Evolutionary conservation across 2,329 filamentous ascomycete genomes (phyloP), one percentile per base, ranked within the genome.

Genomic region (Helotiales sp.): DNA sequence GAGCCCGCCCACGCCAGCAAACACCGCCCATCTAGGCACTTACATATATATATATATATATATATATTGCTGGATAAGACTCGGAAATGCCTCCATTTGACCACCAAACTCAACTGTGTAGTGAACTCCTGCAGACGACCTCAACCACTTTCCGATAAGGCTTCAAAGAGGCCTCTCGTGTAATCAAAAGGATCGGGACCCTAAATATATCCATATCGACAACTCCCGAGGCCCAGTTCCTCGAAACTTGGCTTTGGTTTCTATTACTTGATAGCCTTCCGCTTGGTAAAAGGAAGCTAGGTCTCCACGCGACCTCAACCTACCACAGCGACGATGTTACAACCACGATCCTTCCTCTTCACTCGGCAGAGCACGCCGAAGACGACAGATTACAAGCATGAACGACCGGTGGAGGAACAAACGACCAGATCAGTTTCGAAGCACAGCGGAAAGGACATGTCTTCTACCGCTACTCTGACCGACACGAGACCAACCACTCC

Each of bases 261-360:
- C 46, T 30, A 57, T 51, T 38, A 54, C 51, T 50, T 53, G 44
- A 57, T 54, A 57, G 51, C 22, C 2, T 29, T 17, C 40, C 27
- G 54, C 55, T 65, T 36, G 50, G 30, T 27, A 30, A 47, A 38
- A 47, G 53, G 54, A 44, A 42, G 50, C 52, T 49, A 27, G 38
- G 51, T 49, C 56, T 36, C 42, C 57, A 61, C 57, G 54, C 59
- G 59, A 62, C 60, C 25, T 33, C 44, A 46, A 50, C 50, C 38
- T 46, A 38, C 34, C 40, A 19, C 29, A 4, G 40, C 52, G 57
- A 67, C 54, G 31, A 70, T 68, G 67, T 42, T 67, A 34, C 60
- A 63, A 56, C 64, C 66, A 24, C 56, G 67, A 51, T 63, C 59
- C 19, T 69, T 66, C 42, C 59, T 67, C 12, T 70, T 69, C 57